Evolutionary conservation across 2,329 filamentous ascomycete species (phyloP).

Genomic region (Aspergillus pseudonomiae): DNA sequence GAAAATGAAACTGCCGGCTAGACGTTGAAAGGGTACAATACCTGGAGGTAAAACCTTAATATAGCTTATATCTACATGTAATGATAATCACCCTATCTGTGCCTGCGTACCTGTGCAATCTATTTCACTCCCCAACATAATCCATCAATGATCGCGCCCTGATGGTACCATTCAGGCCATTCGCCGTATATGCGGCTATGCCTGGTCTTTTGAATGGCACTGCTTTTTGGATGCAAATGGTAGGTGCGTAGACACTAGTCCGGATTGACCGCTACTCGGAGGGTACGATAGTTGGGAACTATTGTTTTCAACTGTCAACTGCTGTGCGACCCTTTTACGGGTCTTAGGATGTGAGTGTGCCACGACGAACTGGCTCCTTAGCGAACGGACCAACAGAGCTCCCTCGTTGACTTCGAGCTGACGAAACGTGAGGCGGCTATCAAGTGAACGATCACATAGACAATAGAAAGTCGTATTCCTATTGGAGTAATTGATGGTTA

Average conservation of each 20-base stretch:
- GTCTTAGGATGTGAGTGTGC: constrained; percentile 17
- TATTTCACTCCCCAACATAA: too few relatives aligned
- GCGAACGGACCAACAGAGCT: constrained; percentile 15
- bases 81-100: not conserved
- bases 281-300: constrained; percentile 4
- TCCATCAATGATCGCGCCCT: not conserved
- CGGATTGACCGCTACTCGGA: not conserved
- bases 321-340: constrained; percentile 21
- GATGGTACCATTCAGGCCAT: not conserved
- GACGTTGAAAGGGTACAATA: constrained; percentile 7
- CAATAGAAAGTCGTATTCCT: constrained; percentile 7
- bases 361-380: constrained; percentile 18
- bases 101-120: not conserved
- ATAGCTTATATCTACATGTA: too few relatives aligned
- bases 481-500: constrained; percentile 8
- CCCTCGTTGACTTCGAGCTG: constrained; percentile 1
- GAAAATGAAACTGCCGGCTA: constrained; percentile 30
- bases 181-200: not conserved
- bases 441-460: constrained; percentile 11
- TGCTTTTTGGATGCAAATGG: too few relatives aligned
- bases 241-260: too few relatives aligned
- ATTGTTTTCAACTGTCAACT: constrained; percentile 8
- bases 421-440: constrained; percentile 20
- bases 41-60: not conserved
- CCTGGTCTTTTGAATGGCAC: not conserved